These are phyloP conservation scores for Pisolithus albus DNA, from an alignment of 768 basidiomycete species.

Conservation along the genomic window DNA sequence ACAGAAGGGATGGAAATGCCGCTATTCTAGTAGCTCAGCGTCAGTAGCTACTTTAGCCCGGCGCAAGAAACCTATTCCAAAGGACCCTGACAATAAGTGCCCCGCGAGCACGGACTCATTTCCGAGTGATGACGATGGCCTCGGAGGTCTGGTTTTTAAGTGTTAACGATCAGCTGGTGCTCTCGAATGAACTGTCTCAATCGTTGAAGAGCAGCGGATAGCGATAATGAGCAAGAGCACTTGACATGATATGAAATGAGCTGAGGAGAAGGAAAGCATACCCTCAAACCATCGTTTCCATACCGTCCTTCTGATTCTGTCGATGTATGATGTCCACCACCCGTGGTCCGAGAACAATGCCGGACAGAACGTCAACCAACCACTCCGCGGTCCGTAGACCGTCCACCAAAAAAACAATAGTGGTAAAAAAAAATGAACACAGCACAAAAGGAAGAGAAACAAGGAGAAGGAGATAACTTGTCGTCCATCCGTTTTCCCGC, in stretches of 20 bases:
- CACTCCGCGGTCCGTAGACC: conserved; percentile 13
- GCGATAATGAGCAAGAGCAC: not conserved
- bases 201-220: not conserved
- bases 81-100: not conserved
- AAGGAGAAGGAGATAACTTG: conserved; percentile 2
- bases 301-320: conserved; percentile 14
- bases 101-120: not conserved
- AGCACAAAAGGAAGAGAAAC: conserved; percentile 18
- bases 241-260: not conserved
- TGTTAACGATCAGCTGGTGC: not conserved
- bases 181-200: not conserved
- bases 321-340: conserved; percentile 8
- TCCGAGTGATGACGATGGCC: not conserved
- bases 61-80: not conserved
- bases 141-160: not conserved
- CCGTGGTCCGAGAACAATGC: conserved; percentile 17
- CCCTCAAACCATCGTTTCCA: conserved; percentile 13
- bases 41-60: not conserved
- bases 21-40: not conserved
- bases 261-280: conserved; percentile 7
- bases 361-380: conserved; percentile 7
- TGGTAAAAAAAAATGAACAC: conserved; percentile 7
- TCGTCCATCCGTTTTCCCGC: conserved; percentile 2
- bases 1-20: not conserved
- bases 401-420: conserved; percentile 28